phyloP scores from a whole-genome alignment of 2,329 filamentous ascomycete species.

The Salinomyces thailandicus region DNA sequence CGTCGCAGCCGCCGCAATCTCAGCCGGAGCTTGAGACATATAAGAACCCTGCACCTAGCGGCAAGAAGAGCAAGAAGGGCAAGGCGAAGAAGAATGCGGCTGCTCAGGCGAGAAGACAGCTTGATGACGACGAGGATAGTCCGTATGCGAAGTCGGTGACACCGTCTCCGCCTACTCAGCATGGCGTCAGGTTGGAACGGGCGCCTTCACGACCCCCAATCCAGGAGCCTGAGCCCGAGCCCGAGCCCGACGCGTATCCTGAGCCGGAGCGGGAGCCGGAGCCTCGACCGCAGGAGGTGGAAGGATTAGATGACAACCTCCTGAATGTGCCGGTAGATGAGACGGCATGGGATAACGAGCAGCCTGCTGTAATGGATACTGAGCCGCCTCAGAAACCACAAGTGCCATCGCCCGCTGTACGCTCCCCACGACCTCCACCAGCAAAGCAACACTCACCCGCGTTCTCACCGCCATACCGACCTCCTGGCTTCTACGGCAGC shows the following conservation, averaged over 20 bases:
- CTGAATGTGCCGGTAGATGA: not conserved
- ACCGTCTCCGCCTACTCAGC: constrained; percentile 14
- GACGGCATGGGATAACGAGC: not conserved
- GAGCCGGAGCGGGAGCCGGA: not conserved
- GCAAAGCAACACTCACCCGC: constrained; percentile 8
- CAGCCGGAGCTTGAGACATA: constrained; percentile 8
- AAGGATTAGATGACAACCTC: not conserved
- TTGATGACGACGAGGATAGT: constrained; percentile 17
- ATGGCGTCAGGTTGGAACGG: constrained; percentile 12
- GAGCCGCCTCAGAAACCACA: constrained; percentile 3
- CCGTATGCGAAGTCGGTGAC: constrained; percentile 19
- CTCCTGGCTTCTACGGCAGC: constrained; percentile 7
- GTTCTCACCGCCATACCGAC: constrained; percentile 9
- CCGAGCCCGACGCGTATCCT: not conserved
- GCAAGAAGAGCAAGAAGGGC: constrained; percentile 19
- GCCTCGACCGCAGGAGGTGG: not conserved
- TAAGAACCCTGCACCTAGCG: constrained; percentile 10
- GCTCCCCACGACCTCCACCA: constrained; percentile 9
- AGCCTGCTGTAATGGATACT: constrained; percentile 1
- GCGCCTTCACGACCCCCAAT: too few relatives aligned
- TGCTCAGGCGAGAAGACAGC: constrained; percentile 6
- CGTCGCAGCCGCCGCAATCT: constrained; percentile 9
- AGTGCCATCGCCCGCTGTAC: constrained; percentile 6
- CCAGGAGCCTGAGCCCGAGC: constrained; percentile 2
- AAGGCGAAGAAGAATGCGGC: constrained; percentile 16